Base-by-base conservation (phyloP, 2,329 filamentous ascomycete species). In the Fusarium stilboides region DNA sequence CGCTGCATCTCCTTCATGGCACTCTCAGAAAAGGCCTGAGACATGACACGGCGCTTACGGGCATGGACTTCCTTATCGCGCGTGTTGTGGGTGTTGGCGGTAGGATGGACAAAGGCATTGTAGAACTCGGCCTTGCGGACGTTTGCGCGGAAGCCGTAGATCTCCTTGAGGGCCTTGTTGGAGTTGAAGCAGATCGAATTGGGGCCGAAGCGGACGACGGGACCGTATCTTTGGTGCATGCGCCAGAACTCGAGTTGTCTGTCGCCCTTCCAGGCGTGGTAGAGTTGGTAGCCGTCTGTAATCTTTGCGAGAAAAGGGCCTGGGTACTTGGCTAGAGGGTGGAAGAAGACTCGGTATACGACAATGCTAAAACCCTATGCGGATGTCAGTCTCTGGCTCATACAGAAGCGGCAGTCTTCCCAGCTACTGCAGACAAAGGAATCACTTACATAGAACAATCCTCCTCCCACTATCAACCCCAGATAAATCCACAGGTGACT, bases 171-270 rank as follows among this genome's bases (percentile, higher is more conserved):
- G 1, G 91, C 91, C 9, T 86, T 85, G 64, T 86, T 87, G 56
- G 89, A 90, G 83, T 96, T 95, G 81, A 97, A 88, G 1, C 90
- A 93, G 42, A 97, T 81, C 63, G 88, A 88, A 78, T 94, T 93
- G 44, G 93, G 93, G 0, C 91, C 92, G 69, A 91, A 92, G 28
- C 93, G 91, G n/a, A 95, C 91, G 51, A 89, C 78, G n/a, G 84
- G 81, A 83, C 92, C 92, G 74, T 97, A 94, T 75, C 86, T 85
- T 71, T 90, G 82, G 77, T 97, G 93, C 71, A 91, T 83, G 31
- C 86, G 84, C 82, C 89, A 89, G 74, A 94, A 90, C 74, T 92
- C 88, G 19, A 94, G 85, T 75, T 94, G 92, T 2, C 92, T 86
- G 70, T 92, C 89, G 53, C 92, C 92, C 74, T 88, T 90, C 80